These are phyloP conservation scores for Penicillium silybi DNA, from an alignment of 495 filamentous ascomycete species.

Conservation along the genomic window DNA sequence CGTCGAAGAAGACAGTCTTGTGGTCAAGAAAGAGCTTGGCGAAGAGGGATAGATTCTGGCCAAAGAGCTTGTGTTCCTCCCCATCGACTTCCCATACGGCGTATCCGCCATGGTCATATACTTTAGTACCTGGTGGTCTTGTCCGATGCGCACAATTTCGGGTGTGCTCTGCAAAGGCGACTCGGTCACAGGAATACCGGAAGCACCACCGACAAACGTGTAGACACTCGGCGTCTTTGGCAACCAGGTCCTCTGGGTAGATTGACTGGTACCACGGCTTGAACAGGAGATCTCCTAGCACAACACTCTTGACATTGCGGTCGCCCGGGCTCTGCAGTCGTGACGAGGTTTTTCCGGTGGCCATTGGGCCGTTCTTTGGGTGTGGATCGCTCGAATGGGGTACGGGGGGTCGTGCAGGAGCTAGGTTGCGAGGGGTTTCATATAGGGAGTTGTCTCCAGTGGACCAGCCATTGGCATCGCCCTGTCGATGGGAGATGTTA, in stretches of 20 bases:
- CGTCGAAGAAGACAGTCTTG: constrained; percentile 97
- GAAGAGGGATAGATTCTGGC: constrained; percentile 92
- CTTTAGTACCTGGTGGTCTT: constrained; percentile 43
- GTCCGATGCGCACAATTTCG: constrained; percentile 33
- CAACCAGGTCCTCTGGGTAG: constrained; percentile 74
- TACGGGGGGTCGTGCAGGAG: not conserved
- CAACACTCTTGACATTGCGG: constrained; percentile 69
- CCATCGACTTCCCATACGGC: constrained; percentile 91
- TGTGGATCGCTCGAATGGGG: not conserved
- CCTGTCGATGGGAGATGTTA: not conserved
- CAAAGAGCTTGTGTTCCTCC: constrained; percentile 82
- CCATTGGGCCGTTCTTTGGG: constrained; percentile 21
- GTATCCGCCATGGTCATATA: constrained; percentile 57
- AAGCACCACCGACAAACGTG: constrained; percentile 94
- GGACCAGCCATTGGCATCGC: constrained; percentile 23
- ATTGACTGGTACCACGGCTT: constrained; percentile 74
- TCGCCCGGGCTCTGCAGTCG: constrained; percentile 37
- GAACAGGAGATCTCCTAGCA: constrained; percentile 70
- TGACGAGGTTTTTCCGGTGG: constrained; percentile 22
- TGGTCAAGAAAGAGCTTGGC: constrained; percentile 98
- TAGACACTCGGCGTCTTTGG: constrained; percentile 58
- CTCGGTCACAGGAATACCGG: constrained; percentile 75
- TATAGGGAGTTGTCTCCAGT: constrained; percentile 6
- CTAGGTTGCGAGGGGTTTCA: constrained; percentile 7
- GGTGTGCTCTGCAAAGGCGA: constrained; percentile 53